Evolutionary conservation across 2,329 filamentous ascomycete species (phyloP), one percentile per base, ranked within the genome.

Genomic region (Chaetomiaceae sp.): DNA sequence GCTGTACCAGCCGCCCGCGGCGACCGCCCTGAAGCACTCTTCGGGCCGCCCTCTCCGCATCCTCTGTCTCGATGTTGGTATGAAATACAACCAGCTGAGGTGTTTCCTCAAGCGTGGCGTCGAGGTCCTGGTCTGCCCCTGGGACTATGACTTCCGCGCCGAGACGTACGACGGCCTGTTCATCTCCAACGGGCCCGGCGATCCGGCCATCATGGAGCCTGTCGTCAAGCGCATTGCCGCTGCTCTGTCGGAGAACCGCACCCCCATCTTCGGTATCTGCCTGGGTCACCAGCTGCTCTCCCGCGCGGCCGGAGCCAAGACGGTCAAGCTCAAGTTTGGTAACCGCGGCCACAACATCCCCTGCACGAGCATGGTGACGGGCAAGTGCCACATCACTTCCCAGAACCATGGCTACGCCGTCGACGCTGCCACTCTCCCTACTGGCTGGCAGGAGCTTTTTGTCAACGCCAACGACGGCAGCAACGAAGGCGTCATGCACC

Each of bases 341-440:
- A 99, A 99, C 75, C 89, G 93, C 64, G 93, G 92, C 38, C 89
- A 95, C 77, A 99, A 99, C 73, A 97, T 99, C 64, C 93, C 93
- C 39, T 96, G 91, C 77, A 97, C 92, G 10, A 96, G 87, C 73
- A 81, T 96, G 79, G 77, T 97, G 59, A 95, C 92, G 39, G 93
- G 93, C 62, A 90, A 90, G 73, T 99, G 93, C 70, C 92, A 99
- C 73, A 99, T 99, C 67, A 99, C 93, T 35, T 97, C 93, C 9
- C 93, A 99, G 71, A 99, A 99, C 71, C 93, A 99, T 70, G 93
- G 93, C 68, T 99, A 85, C 64, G 93, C 91, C 9, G 93, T 99
- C 37, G 89, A 97, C 67, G 78, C 89, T 4, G 75, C 76, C 51
- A 88, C 82, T 20, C 75, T 99, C 9, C 81, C 87, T 9, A 67